A percentile compares a stretch with the other conserved stretches of the same genome.
phyloP scores from a whole-genome alignment of 2,329 filamentous ascomycete species.

The Cercospora sp. region DNA sequence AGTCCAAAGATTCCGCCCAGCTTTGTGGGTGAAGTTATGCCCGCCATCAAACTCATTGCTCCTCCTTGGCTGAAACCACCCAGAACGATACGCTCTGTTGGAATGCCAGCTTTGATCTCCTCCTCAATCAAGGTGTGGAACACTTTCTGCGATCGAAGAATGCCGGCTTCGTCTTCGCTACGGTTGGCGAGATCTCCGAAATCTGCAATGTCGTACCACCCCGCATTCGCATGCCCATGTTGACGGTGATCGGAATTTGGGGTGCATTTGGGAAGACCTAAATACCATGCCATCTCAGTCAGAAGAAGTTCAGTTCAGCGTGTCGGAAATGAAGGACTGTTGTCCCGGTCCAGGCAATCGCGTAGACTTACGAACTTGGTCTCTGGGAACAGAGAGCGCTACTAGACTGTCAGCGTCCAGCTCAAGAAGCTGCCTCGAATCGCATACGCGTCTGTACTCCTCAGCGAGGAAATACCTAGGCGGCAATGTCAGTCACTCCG shows the following conservation, averaged over 20 bases:
- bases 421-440: slow-evolving; percentile 39
- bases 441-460: slow-evolving; percentile 73
- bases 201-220: slow-evolving; percentile 76
- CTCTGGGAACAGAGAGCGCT: slow-evolving; percentile 67
- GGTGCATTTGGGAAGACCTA: slow-evolving; percentile 86
- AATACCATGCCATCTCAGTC: slow-evolving; percentile 42
- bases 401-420: background rate
- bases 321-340: background rate
- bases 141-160: slow-evolving; percentile 70
- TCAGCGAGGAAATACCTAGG: slow-evolving; percentile 73
- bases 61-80: slow-evolving; percentile 87
- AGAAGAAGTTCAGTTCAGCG: background rate
- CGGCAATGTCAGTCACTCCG: background rate
- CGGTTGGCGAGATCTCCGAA: slow-evolving; percentile 50
- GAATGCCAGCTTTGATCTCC: slow-evolving; percentile 79
- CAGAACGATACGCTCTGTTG: slow-evolving; percentile 78
- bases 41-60: slow-evolving; percentile 80
- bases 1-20: slow-evolving; percentile 86
- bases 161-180: slow-evolving; percentile 69
- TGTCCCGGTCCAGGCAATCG: background rate
- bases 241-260: slow-evolving; percentile 48
- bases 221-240: slow-evolving; percentile 77
- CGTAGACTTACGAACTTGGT: slow-evolving; percentile 61
- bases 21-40: slow-evolving; percentile 70
- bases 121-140: slow-evolving; percentile 76